Conservation (phyloP, 805 yeast species). For the Jamesozyma piceae region DNA sequence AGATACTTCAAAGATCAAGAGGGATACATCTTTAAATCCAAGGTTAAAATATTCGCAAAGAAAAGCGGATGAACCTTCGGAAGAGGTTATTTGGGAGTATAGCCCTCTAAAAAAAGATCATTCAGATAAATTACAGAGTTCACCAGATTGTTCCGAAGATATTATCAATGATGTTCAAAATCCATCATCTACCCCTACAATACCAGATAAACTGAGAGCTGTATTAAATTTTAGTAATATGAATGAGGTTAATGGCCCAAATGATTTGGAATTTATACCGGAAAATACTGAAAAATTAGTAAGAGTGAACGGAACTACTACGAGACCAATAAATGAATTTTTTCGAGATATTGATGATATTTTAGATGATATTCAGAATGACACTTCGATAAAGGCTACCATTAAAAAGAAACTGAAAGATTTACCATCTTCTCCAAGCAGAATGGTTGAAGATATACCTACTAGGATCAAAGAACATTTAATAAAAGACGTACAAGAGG, state of each 20-base stretch:
- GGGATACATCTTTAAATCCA: conserved; percentile 1
- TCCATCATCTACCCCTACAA: conserved; percentile 27
- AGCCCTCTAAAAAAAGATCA: conserved; percentile 16
- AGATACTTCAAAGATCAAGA: neutral
- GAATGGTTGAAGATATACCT: neutral
- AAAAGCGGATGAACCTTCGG: conserved; percentile 13
- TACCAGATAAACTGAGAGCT: conserved; percentile 19
- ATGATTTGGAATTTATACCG: neutral
- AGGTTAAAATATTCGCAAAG: neutral
- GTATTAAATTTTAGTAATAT: conserved; percentile 22
- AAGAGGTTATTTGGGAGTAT: conserved; percentile 29
- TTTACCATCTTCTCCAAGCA: conserved; percentile 24
- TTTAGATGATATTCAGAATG: conserved; percentile 22
- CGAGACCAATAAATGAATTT: conserved; percentile 3
- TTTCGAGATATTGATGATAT: conserved; percentile 27
- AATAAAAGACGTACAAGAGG: neutral
- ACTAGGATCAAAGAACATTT: neutral
- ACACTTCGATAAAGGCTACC: conserved; percentile 8
- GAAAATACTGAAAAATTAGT: neutral
- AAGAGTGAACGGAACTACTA: neutral
- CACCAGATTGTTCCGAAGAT: conserved; percentile 14
- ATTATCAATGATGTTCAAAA: conserved; percentile 7
- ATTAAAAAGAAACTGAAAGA: conserved; percentile 6
- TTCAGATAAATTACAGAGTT: conserved; percentile 11
- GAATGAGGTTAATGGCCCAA: conserved; percentile 5